Evolutionary conservation across 1,284 basidiomycete species (phyloP).

Genomic region (Jaminaea rosea): DNA sequence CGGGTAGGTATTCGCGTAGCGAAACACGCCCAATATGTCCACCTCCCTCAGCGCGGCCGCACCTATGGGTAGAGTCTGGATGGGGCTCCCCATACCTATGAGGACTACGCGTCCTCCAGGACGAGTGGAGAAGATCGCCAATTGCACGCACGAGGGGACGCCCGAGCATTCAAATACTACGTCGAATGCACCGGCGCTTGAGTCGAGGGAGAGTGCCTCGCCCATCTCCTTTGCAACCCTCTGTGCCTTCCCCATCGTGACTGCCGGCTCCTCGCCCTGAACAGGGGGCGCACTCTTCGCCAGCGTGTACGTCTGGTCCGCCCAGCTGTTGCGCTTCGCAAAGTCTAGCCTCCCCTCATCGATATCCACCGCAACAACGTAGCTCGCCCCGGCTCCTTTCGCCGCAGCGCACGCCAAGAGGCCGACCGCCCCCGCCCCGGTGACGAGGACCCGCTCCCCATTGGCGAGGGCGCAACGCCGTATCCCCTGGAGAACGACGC

Average conservation of each 20-base stretch:
- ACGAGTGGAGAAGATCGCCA: conserved; percentile 54
- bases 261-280: conserved; percentile 50
- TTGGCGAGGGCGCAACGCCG: conserved; percentile 58
- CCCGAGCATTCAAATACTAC: conserved; percentile 90
- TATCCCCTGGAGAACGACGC: conserved; percentile 75
- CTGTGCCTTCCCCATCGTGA: conserved; percentile 43
- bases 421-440: conserved; percentile 85
- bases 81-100: conserved; percentile 84
- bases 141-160: conserved; percentile 57
- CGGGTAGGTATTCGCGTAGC: conserved; percentile 68
- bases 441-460: conserved; percentile 68
- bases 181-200: conserved; percentile 61
- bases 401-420: conserved; percentile 62
- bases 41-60: conserved; percentile 78
- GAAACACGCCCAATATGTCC: conserved; percentile 83
- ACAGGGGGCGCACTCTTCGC: background rate
- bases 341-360: conserved; percentile 20
- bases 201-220: conserved; percentile 6
- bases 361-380: conserved; percentile 29
- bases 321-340: conserved; percentile 55
- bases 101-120: conserved; percentile 81
- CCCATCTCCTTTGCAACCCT: conserved; percentile 49
- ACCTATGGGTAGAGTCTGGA: conserved; percentile 57
- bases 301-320: conserved; percentile 62
- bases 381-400: conserved; percentile 34